Evolutionary conservation across 2,329 filamentous ascomycete species (phyloP), one percentile per base, ranked within the genome.

Genomic region (Cladorrhinum sp.): DNA sequence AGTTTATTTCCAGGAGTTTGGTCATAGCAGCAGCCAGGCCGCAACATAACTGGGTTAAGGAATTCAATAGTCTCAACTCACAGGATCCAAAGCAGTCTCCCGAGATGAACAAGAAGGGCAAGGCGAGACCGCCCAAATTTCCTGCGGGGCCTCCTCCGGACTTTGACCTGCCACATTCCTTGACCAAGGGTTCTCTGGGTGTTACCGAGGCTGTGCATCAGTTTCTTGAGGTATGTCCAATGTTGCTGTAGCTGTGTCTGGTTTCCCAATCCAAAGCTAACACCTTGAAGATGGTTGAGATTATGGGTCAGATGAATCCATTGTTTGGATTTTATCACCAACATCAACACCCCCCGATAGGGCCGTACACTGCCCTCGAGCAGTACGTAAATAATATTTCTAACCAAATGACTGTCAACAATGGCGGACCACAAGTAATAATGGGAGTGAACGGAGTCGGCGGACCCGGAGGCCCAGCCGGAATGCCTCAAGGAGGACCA

Each of bases 1-100:
- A 98, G 75, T 96, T 89, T 69, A 79, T 98, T 50, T 88, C 92
- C 22, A 85, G 91, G 57, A 84, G 80, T 62, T 80, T 81, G 65
- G 82, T 86, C 8, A 82, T 88, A 41, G 78, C 86, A 50, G 83
- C 83, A 6, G 85, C 85, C 13, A 82, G 83, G 67, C 85, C 85
- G 1, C 77, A 81, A 24, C 85, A 88, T 65, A 79, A 81, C 63
- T 88, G 85, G 85, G 77, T 82, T 66, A 88, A 88, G 74, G 85
- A 88, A 23, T 88, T 85, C 85, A 78, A 80, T 62, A 82, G 77
- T 68, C 72, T 84, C 49, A 88, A 88, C 71, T 71, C 77, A 1
- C 77, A 79, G 59, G 84, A 87, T 65, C 74, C 73, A 55, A 87
- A 85, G 69, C 74, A 79, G 60, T 88, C 85, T 1, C 85, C 85